These are phyloP conservation scores for Drechslerella coelobrocha DNA, from an alignment of 2,329 filamentous ascomycete species.

Conservation along the genomic window DNA sequence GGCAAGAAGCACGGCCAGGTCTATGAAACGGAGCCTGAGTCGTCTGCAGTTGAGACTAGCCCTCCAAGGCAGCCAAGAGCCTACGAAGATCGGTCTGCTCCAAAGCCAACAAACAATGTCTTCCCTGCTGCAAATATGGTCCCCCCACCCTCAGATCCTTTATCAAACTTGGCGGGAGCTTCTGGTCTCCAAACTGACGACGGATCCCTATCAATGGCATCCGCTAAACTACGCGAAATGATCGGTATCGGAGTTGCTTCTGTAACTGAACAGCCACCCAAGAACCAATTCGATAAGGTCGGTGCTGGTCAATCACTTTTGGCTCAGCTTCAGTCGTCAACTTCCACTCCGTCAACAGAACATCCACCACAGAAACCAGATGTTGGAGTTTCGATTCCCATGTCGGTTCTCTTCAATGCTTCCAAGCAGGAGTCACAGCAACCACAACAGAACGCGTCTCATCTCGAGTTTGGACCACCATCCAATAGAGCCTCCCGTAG, in stretches of 20 bases:
- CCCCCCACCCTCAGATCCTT: not conserved
- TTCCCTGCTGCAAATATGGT: not conserved
- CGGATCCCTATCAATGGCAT: slow-evolving; percentile 24
- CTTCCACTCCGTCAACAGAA: slow-evolving; percentile 4
- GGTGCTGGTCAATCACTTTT: slow-evolving; percentile 40
- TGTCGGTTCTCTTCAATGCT: slow-evolving; percentile 35
- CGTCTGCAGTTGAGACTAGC: slow-evolving; percentile 36
- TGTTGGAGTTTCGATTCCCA: slow-evolving; percentile 22
- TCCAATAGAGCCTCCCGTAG: slow-evolving; percentile 18
- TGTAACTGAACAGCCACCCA: slow-evolving; percentile 1
- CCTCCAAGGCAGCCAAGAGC: slow-evolving; percentile 43
- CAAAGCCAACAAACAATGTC: slow-evolving; percentile 9
- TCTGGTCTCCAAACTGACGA: slow-evolving; percentile 15
- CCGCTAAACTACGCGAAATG: slow-evolving; percentile 43
- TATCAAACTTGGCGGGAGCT: too few relatives aligned
- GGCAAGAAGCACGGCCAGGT: slow-evolving; percentile 42
- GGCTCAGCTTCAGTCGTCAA: slow-evolving; percentile 40
- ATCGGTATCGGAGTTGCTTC: slow-evolving; percentile 31
- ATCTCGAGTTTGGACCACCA: slow-evolving; percentile 21
- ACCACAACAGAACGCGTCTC: slow-evolving; percentile 14
- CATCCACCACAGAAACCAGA: slow-evolving; percentile 22
- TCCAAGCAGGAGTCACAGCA: slow-evolving; percentile 36
- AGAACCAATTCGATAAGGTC: slow-evolving; percentile 42
- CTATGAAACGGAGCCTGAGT: slow-evolving; percentile 53
- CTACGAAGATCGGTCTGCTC: slow-evolving; percentile 6